Evolutionary conservation across 257 asterid species (phyloP), one percentile per base, ranked within the genome.

Genomic region (Nicotiana knightiana): DNA sequence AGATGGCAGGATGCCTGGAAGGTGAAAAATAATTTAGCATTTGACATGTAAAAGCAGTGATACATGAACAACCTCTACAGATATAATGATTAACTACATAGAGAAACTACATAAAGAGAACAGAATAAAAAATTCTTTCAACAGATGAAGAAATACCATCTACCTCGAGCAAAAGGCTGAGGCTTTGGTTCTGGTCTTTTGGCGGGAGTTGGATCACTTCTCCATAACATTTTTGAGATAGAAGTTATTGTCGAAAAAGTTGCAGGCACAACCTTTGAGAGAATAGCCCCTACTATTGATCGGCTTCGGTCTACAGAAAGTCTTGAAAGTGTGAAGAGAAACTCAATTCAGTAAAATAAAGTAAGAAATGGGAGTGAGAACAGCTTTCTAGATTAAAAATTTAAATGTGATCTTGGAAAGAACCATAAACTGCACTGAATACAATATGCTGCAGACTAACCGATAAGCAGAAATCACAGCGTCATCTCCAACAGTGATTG

Each of bases 181-280:
- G 92, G 84, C 82, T 86, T 90, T 35, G 90, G 90, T 87, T 94
- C 98, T 75, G 93, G 97, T 80, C 89, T 90, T 83, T 85, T 93
- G 13, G 88, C 39, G 13, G 86, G 84, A 43, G 68, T 73, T 46
- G 80, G 88, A 73, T 93, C 96, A 84, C 96, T 92, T 83, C 97
- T 93, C 99, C 98, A 96, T 79, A 94, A 85, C 90, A 93, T 85
- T 90, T 90, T 93, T 6, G 98, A 89, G 83, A 94, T 87, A 46
- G 99, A 94, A 82, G 97, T 88, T 87, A 96, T 93, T 2, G 99
- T 94, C 61, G 98, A 96, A 90, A 94, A 93, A 73, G 98, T 86
- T 66, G 93, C 95, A 83, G 99, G 98, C 63, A 96, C 98, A 87
- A 94, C 98, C 91, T 92, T 93, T 46, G 99, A 94, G 86, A 96